Percentiles rank a stretch among this genome's conserved stretches.
phyloP scores from a whole-genome alignment of 371 early-diverging fungal species.

The Zychaea mexicana region DNA sequence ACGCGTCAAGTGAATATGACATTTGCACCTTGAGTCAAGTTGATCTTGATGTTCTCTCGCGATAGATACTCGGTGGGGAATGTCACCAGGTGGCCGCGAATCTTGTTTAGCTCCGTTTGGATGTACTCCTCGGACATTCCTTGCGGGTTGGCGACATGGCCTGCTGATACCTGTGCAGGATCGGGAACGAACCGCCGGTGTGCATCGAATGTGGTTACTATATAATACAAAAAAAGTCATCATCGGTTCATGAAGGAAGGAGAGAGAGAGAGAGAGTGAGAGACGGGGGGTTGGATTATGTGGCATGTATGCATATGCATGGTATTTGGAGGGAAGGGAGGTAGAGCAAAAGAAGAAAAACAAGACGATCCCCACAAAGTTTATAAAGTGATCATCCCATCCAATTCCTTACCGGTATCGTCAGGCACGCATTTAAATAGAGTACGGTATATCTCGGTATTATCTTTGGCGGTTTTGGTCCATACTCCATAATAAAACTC shows the following conservation, averaged over 20 bases:
- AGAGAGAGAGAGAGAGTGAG: too few species aligned
- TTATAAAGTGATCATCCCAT: background rate
- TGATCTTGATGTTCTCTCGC: slow-evolving; percentile 66
- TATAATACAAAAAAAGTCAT: too few species aligned
- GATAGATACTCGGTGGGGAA: slow-evolving; percentile 76
- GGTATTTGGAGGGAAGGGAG: too few species aligned
- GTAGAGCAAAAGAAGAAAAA: too few species aligned
- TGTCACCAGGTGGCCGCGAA: slow-evolving; percentile 61
- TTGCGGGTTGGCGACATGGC: slow-evolving; percentile 59
- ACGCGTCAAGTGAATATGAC: slow-evolving; percentile 43
- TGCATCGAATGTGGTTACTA: slow-evolving; percentile 51
- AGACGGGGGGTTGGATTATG: too few species aligned
- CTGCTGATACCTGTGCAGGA: slow-evolving; percentile 42
- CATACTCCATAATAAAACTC: slow-evolving; percentile 65
- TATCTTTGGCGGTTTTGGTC: slow-evolving; percentile 64
- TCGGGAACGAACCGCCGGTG: slow-evolving; percentile 63
- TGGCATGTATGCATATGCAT: too few species aligned
- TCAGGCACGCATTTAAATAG: slow-evolving; percentile 89
- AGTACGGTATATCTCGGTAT: slow-evolving; percentile 71
- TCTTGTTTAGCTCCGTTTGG: slow-evolving; percentile 33
- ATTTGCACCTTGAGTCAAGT: slow-evolving; percentile 56
- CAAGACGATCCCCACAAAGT: background rate
- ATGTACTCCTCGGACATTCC: slow-evolving; percentile 33
- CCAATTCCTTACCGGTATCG: slow-evolving; percentile 65
- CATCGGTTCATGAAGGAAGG: too few species aligned